Evolutionary conservation across 1,139 yeast genomes (phyloP), one percentile per base, ranked within the genome.

Genomic region (Yamadazyma blattariae): DNA sequence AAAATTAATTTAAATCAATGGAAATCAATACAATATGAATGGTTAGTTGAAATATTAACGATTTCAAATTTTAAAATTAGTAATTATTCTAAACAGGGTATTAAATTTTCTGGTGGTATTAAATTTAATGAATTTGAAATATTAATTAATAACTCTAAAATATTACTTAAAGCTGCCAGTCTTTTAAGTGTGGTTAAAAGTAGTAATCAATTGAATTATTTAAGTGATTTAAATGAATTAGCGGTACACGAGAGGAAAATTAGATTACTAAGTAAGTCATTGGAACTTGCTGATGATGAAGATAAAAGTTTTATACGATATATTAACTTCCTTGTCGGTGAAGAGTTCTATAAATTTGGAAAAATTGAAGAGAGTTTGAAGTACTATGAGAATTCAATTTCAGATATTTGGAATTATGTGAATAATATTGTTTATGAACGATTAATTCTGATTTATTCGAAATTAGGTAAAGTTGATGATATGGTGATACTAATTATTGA

Each of bases 21-120:
- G 81, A 40, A 61, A 1, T 61, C 75, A 0, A 45, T 58, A n/a
- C 75, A 56, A 48, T 66, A 55, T 40, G 64, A 74, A 32, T 74
- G 84, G 79, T 57, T 83, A 7, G 86, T 80, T 0, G 75, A 79
- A 35, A 53, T 84, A 17, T 61, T 81, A 39, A 12, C 24, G 11
- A 6, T n/a, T n/a, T 13, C 14, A 7, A 11, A 11, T 11, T 3
- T 23, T 12, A 12, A 12, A 12, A 7, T 13, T 18, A 14, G 23
- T 4, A 13, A 11, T 8, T 17, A 18, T 11, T 6, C 7, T 13
- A 18, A n/a, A 9, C 30, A 11, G 8, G 32, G 44, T 1, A 27
- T 44, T 8, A 29, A 39, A 22, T 65, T 54, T 36, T 57, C 44
- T 36, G 75, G 74, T 2, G 75, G 75, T 0, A 36, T 68, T 9